Conservation (phyloP, 176 grass and related monocot species). For the Zea luxurians region DNA sequence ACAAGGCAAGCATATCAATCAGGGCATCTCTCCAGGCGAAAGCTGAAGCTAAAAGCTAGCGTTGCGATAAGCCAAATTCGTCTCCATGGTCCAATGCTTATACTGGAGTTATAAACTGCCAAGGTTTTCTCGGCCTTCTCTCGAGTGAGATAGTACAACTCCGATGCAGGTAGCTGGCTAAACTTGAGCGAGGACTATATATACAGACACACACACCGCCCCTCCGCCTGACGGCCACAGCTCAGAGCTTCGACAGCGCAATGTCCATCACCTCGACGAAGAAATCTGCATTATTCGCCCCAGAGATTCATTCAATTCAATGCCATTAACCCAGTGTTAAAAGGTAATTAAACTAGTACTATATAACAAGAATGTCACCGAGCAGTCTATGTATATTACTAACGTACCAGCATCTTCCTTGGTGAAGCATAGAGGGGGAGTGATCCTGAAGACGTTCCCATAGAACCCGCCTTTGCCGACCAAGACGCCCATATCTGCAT, state of each 20-base stretch:
- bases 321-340: neutral
- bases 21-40: no score
- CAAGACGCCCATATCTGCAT: slow-evolving; percentile 84
- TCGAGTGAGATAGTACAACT: no score
- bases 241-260: slow-evolving; percentile 80
- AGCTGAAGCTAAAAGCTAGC: no score
- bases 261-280: slow-evolving; percentile 76
- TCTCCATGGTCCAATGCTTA: no score
- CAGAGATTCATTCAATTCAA: neutral
- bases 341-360: neutral
- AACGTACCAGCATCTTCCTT: slow-evolving; percentile 81
- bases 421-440: slow-evolving; percentile 89
- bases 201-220: no score
- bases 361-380: neutral
- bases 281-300: slow-evolving; percentile 60
- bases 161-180: no score
- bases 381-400: no score
- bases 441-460: slow-evolving; percentile 97
- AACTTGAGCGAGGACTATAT: no score
- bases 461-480: slow-evolving; percentile 94
- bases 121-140: no score
- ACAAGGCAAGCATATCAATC: no score
- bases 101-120: no score
- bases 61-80: no score
- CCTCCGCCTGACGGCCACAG: neutral